Percentiles rank a stretch among this genome's conserved stretches.
Conservation (phyloP, 2,329 filamentous ascomycete genomes). For the Botryosphaeria dothidea region DNA sequence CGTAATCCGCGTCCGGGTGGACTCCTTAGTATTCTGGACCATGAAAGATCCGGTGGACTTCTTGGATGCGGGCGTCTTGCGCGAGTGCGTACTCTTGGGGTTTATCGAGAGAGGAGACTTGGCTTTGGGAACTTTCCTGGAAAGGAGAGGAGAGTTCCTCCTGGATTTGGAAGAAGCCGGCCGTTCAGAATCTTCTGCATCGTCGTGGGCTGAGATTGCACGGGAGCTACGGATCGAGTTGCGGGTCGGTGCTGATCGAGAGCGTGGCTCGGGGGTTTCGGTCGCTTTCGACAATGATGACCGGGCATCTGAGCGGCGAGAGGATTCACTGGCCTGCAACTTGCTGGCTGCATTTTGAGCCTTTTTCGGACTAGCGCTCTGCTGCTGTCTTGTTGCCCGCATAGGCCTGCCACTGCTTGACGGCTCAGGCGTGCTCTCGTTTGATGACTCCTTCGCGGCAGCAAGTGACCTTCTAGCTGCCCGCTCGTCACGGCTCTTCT, state of each 20-base stretch:
- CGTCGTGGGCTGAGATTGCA: neutral
- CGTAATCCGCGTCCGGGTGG: neutral
- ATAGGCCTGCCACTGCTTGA: neutral
- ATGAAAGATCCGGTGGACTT: neutral
- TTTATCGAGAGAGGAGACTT: neutral
- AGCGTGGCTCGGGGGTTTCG: neutral
- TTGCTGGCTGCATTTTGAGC: neutral
- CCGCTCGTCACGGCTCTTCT: constrained; percentile 13
- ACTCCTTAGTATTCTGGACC: neutral
- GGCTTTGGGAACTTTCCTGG: neutral
- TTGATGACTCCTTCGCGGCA: neutral
- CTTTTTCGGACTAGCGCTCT: neutral
- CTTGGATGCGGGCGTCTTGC: neutral
- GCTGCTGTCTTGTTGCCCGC: neutral
- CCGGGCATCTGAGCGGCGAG: neutral
- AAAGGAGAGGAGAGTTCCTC: neutral
- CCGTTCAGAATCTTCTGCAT: neutral
- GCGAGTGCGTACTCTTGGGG: neutral
- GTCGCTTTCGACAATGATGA: neutral
- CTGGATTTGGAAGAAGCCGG: neutral
- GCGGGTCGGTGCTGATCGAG: neutral
- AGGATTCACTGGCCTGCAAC: neutral
- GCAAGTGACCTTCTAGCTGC: constrained; percentile 17
- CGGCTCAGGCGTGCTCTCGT: neutral
- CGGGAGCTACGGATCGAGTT: neutral